A percentile compares a stretch with the other conserved stretches of the same genome.
Evolutionary conservation across 2,329 filamentous ascomycete species (phyloP).

Genomic region (Ilyonectria sp.): DNA sequence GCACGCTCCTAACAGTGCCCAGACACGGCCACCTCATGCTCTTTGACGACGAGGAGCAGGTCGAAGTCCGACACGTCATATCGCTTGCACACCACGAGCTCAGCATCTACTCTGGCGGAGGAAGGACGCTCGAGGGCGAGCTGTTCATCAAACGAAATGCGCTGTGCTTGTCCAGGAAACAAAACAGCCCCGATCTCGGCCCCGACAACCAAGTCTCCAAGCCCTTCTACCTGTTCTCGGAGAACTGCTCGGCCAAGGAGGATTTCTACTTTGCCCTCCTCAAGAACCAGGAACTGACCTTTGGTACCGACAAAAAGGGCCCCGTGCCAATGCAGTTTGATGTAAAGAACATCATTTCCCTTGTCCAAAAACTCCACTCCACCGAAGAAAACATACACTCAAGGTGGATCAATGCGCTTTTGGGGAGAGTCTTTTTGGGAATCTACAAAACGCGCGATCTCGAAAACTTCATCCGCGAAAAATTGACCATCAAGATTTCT

Average conservation of each 20-base stretch:
- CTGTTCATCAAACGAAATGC: constrained; percentile 96
- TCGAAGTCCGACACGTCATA: constrained; percentile 96
- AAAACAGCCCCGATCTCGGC: constrained; percentile 66
- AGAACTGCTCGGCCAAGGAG: constrained; percentile 96
- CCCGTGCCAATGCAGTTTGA: constrained; percentile 85
- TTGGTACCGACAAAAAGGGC: constrained; percentile 67
- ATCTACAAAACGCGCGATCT: constrained; percentile 88
- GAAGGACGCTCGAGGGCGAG: constrained; percentile 88
- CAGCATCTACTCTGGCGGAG: constrained; percentile 86
- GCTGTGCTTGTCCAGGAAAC: constrained; percentile 81
- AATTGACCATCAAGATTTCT: constrained; percentile 96
- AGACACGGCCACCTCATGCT: constrained; percentile 97
- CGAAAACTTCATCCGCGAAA: constrained; percentile 83
- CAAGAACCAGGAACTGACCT: constrained; percentile 82
- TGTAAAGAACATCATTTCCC: constrained; percentile 86
- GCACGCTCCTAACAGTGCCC: constrained; percentile 30
- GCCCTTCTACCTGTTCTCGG: constrained; percentile 94
- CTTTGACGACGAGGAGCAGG: constrained; percentile 94
- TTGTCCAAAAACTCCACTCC: constrained; percentile 92
- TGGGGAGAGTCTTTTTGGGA: constrained; percentile 90
- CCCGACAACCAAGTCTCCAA: constrained; percentile 75
- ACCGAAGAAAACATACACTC: constrained; percentile 93
- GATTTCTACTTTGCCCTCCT: constrained; percentile 97
- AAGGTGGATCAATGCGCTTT: constrained; percentile 92
- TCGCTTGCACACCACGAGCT: constrained; percentile 91